Base-by-base conservation (phyloP, 257 asterid genomes). In the Galeopsis tetrahit region DNA sequence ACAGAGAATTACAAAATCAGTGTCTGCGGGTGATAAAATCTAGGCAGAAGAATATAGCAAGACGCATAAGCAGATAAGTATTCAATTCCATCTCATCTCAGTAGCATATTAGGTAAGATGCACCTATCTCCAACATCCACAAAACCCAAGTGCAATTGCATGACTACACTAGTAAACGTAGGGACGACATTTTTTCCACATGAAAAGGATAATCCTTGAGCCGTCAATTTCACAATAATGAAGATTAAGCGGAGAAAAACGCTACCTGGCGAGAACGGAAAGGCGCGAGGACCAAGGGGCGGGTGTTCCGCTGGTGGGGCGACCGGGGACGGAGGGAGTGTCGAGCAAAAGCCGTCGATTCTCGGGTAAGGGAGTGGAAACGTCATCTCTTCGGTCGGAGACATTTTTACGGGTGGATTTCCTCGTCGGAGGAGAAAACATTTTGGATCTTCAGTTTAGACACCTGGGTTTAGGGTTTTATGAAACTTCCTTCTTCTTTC, bases 261-360 rank as follows among this genome's bases (percentile, higher is more conserved):
- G 11, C 3, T 51, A 93, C 98, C 97, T 89, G 69, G 96, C 91
- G 8, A 88, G 87, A 28, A 84, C 92, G 58, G 97, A 89, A 70
- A 85, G 98, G 58, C 98, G 98, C 79, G 98, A 80, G 66, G 92
- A 70, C 97, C 97, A 93, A 6, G 97, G 98, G 46, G 97, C 97
- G 5, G 98, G 98, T 42, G 96, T 93, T 63, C 97, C 98, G 63
- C 92, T 87, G 69, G 79, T 68, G 5, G 98, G 98, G 15, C 98
- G 96, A 81, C 81, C 87, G 52, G 88, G 87, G 43, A 87, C 71
- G 39, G 85, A 77, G 58, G 86, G 85, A 77, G 83, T 79, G 13
- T 82, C 89, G 58, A 61, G 85, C 80, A 70, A 71, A 42, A 69
- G 72, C 34, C 82, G 81, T 36, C 95, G 85, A 72, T 74, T 84